Base-by-base conservation (phyloP, 805 yeast genomes). In the Teunomyces cretensis region DNA sequence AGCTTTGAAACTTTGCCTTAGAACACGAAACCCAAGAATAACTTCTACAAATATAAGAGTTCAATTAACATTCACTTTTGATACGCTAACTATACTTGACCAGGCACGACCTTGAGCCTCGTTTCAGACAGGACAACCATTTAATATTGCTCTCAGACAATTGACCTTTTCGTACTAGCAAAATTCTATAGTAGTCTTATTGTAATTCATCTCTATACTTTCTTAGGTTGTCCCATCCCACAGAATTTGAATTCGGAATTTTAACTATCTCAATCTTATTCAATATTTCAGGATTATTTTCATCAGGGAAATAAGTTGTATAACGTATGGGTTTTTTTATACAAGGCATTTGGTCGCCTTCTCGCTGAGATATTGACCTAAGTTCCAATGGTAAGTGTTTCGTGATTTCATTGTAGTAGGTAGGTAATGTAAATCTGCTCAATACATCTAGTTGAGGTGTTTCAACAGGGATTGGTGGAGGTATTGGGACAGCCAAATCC, bases 201-300 rank as follows among this genome's bases (percentile, higher is more conserved):
- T 35, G 12, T 35, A 17, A 12, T 11, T 46, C 44, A 17, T 40
- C 50, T 19, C 45, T 51, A 52, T 61, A 72, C 53, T 68, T 69
- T 42, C 64, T 58, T 39, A 72, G 52, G 46, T 72, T 72, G 44
- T 70, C 76, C 77, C 77, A 72, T 2, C 69, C 77, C 33, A 72
- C 44, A 11, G 67, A 54, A 47, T 72, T 72, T 31, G 73, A 66
- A 51, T 72, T 72, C 2, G 77, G 77, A 33, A 72, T 60, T 53
- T 69, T 70, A 13, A 72, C 53, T 11, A 72, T 58, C 47, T 72
- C 77, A 28, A 70, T 54, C 48, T 63, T 67, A 39, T 63, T 68
- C 41, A 70, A 57, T 9, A 59, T 39, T 38, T 68, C 70, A 0
- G 75, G 67, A 36, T 65, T 62, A 15, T 50, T 49, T 7, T 50